Evolutionary conservation across 352 stramenopile species (phyloP), one percentile per base, ranked within the genome.

Genomic region (Phytophthora litchii): DNA sequence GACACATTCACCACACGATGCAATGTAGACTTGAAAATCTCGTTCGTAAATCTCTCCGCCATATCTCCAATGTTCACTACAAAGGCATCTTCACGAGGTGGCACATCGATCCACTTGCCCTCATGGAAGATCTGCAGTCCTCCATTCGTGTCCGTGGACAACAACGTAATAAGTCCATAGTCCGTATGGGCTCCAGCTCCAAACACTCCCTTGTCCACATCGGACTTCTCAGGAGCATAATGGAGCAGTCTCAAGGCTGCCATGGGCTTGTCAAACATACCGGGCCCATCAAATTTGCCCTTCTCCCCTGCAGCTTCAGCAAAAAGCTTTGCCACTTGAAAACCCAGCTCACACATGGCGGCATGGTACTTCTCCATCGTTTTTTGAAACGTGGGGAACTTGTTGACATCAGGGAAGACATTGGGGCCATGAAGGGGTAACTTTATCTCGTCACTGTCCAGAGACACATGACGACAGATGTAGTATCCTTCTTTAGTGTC

Each of bases 401-500:
- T 67, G 0, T 42, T 20, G 3, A 36, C 50, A 21, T 86, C 71
- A 1, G 81, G 81, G 37, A 89, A 91, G 17, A 91, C 17, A 53
- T 91, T 91, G 16, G 74, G 73, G 4, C 81, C 81, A 48, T 91
- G 78, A 10, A 91, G 67, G 19, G 78, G 81, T 16, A 80, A 66
- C 58, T 71, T 13, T 76, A 86, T 77, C 55, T 91, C 81, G n/a
- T 82, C 73, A 34, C 67, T 80, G 48, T 58, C 65, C 11, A 71
- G 46, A 8, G 80, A 54, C 42, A 85, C 74, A 47, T 89, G 78
- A 50, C 81, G 81, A 58, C 80, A 90, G 56, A 90, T 88, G 53
- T 90, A 91, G 60, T 86, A 91, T 10, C 79, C 81, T 57, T 91
- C 81, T 44, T 91, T 91, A 40, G 81, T 91, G 57, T 91, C 81